Evolutionary conservation across 495 filamentous ascomycete species (phyloP), one percentile per base, ranked within the genome.

Genomic region (Penicillium waksmanii): DNA sequence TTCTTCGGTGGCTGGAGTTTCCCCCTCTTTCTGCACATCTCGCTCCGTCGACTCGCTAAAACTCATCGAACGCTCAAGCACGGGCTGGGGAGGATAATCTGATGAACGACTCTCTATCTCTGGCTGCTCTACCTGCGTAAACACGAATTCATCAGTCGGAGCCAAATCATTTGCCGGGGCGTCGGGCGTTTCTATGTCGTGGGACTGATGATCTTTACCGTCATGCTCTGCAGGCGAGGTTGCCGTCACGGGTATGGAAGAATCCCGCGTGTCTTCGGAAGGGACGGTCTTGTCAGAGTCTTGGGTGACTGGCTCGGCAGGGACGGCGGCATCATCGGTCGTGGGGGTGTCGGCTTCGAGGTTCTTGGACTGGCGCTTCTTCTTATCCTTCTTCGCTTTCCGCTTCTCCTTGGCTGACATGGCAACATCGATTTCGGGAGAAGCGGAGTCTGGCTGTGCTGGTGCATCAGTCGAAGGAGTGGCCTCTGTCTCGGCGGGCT

Each of bases 61-160:
- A 44, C 64, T 51, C 63, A 66, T 36, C 31, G 49, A 58, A 60
- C 59, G 64, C 58, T 76, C 69, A 78, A 63, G 70, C 63, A 67
- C 70, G 67, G 63, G 63, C 33, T 66, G 71, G 73, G 72, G 62
- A 69, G 66, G 69, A 73, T 58, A 73, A 66, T 69, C 66, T 66
- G 63, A 73, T 69, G 69, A 69, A 72, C 21, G 63, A 64, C 57
- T 68, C 60, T 73, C 69, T 73, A 60, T 46, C 68, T 68, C 67
- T 57, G 71, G 65, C 67, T 72, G 71, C 65, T 78, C 76, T 76
- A 79, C 76, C 77, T 80, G 76, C 74, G 76, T 75, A 75, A 73
- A 78, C 68, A 79, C 68, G 65, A 73, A 73, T 57, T 78, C 64
- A 80, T 80, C 77, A 80, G 77, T 79, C 77, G 75, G 78, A 77